Base-by-base conservation (phyloP, 805 yeast species). In the Starmerella tilneyi region DNA sequence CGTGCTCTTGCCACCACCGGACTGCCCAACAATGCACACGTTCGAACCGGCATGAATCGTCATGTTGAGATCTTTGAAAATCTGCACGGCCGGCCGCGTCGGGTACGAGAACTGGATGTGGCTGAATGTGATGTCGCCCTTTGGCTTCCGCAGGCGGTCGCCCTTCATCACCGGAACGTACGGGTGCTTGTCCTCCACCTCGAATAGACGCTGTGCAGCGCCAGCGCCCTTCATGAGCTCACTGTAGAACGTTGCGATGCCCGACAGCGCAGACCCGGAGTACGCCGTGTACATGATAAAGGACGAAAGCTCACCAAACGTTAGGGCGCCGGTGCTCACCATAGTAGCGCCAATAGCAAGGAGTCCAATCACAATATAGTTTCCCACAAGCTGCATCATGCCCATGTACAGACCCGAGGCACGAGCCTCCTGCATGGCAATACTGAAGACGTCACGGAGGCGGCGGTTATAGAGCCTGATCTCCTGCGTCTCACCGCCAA, bases 191-290 rank as follows among this genome's bases (percentile, higher is more conserved):
- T 83, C 92, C 48, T 81, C 76, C 41, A 89, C 68, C 60, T 89
- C 97, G 67, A 89, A 88, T 21, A 89, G 75, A 48, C 97, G 70
- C 41, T 86, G 80, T 0, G 96, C 92, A 0, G 97, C 96, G 41
- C 97, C 97, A 7, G 88, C 83, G 45, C 96, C 97, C 66, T 89
- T 89, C 96, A 89, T 89, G 47, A 89, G 67, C 62, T 89, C 97
- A 2, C 94, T 78, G 60, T 88, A 89, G 60, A 89, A 89, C 57
- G 82, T 83, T 0, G 95, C 89, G 16, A 89, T 61, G 0, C 96
- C 95, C 63, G 83, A 82, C 56, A 88, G 83, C 8, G 96, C 84
- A n/a, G 85, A 71, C 0, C 96, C 97, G 2, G 95, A 82, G 62
- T 84, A 89, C 1, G 84, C 84, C 0, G 96, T 92, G 64, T 89